phyloP scores from a whole-genome alignment of 2,329 filamentous ascomycete genomes.

The Xylariaceae sp. region DNA sequence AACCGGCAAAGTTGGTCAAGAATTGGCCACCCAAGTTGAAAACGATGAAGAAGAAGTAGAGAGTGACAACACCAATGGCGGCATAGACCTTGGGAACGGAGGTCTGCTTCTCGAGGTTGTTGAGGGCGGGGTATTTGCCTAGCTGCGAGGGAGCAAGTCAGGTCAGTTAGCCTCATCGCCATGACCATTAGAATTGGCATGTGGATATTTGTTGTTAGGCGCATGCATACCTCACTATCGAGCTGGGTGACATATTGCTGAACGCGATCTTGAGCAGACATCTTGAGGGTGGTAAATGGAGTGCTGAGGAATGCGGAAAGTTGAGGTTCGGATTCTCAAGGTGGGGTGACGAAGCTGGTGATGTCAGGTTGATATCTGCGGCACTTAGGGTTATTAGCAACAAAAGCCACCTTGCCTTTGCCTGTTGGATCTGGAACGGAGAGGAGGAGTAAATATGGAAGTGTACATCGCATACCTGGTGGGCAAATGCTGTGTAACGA shows the following conservation, averaged over 20 bases:
- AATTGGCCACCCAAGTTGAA: constrained; percentile 90
- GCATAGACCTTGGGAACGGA: constrained; percentile 82
- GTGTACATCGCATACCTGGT: constrained; percentile 8
- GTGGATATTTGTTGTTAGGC: neutral
- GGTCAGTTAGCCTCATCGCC: too few relatives aligned
- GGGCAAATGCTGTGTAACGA: neutral
- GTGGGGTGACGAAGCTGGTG: constrained; percentile 22
- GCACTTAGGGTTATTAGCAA: constrained; percentile 24
- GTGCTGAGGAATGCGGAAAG: constrained; percentile 8
- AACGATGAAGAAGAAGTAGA: constrained; percentile 89
- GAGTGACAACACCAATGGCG: constrained; percentile 67
- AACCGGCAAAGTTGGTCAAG: constrained; percentile 81
- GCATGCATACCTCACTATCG: constrained; percentile 69
- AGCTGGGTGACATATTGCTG: constrained; percentile 74
- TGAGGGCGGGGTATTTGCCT: constrained; percentile 77
- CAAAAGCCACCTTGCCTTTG: constrained; percentile 26
- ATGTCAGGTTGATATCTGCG: constrained; percentile 20
- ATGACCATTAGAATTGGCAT: constrained; percentile 18
- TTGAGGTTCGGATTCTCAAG: too few relatives aligned
- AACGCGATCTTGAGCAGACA: constrained; percentile 73
- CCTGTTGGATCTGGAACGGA: constrained; percentile 16
- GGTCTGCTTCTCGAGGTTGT: constrained; percentile 82
- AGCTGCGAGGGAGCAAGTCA: constrained; percentile 53
- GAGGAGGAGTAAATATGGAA: neutral
- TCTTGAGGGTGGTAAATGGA: constrained; percentile 37